Evolutionary conservation across 2,329 filamentous ascomycete genomes (phyloP), one percentile per base, ranked within the genome.

Genomic region (Didymella glomerata): DNA sequence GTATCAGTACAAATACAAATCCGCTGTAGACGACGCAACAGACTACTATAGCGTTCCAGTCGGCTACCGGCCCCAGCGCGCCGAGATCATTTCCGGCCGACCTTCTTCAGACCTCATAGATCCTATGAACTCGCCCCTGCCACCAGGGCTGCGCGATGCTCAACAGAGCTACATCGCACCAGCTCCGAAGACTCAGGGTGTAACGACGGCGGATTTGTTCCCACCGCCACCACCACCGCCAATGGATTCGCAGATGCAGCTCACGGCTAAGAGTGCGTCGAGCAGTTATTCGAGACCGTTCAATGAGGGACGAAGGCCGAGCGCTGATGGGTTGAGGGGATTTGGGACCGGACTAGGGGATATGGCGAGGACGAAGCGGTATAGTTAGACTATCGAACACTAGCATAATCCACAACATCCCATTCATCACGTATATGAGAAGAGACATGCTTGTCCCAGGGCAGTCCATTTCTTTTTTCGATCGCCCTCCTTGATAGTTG

Each of bases 71-170:
- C 51, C 62, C 3, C 28, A 48, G 10, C 54, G 46, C 3, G 36
- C 55, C 0, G 34, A 57, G 4, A 22, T 53, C 2, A 48, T 41
- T 10, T 46, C 49, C 8, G 55, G 58, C 1, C 64, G 64, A 0
- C 60, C 64, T 0, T 65, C 64, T 2, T 67, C 62, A 7, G 64
- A 57, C 1, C 18, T 65, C 2, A 54, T 67, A 10, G 50, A 65
- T 6, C 58, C 45, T 0, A 18, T 57, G 30, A 42, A 48, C 11
- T 58, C 56, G 5, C 56, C 56, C 0, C 10, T 58, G 2, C 56
- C 56, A 13, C 38, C 49, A n/a, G 49, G 30, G 0, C 28, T 27
- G 2, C 22, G 27, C 8, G 34, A 36, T 10, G 11, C 18, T 4
- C 45, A 36, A 9, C 5, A 16, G 3, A 41, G 24, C 11, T 49